Base-by-base conservation (phyloP, 306 rosid species). In the Luffa acutangula region DNA sequence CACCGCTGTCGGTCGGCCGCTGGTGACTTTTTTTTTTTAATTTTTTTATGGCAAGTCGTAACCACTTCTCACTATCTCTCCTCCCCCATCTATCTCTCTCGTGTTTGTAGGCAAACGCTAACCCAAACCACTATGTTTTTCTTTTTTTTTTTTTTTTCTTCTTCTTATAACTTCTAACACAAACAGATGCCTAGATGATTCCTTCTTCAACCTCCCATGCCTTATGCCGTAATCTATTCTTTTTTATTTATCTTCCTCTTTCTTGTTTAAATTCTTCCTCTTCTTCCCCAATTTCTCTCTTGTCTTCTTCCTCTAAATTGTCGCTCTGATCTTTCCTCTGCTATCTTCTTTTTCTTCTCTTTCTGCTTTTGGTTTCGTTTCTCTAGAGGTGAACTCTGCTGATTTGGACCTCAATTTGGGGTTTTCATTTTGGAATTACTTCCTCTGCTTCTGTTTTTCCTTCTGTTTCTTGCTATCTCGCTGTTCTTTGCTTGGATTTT, bases 201-300 rank as follows among this genome's bases (percentile, higher is more conserved):
- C 85, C 84, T 84, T 78, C 81, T 83, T 76, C 86, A 81, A 85
- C 83, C 84, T 78, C 80, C 86, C 90, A 81, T 85, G 84, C 85
- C 90, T 82, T 87, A 79, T 83, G 88, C 87, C 90, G 83, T 85
- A 87, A 85, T 87, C 83, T 85, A 85, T 85, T 85, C 86, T 31
- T 9, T 18, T 81, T 81, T 80, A 33, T 46, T 3, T 25, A 1
- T 69, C 51, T 65, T 75, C 12, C 51, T 69, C 46, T 56, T 45
- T 11, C 77, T n/a, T 48, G 53, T 87, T 85, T 80, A 80, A 82
- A 80, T 67, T 80, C 83, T 56, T 49, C 65, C 17, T 74, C 58
- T 48, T 77, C 74, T 70, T 48, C 62, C 39, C 11, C 51, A 6
- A 9, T 31, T 72, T 25, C 79, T 21, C 48, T 15, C 2, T 36